Conservation (phyloP, 805 yeast species). For the Torulaspora gathmanii region DNA sequence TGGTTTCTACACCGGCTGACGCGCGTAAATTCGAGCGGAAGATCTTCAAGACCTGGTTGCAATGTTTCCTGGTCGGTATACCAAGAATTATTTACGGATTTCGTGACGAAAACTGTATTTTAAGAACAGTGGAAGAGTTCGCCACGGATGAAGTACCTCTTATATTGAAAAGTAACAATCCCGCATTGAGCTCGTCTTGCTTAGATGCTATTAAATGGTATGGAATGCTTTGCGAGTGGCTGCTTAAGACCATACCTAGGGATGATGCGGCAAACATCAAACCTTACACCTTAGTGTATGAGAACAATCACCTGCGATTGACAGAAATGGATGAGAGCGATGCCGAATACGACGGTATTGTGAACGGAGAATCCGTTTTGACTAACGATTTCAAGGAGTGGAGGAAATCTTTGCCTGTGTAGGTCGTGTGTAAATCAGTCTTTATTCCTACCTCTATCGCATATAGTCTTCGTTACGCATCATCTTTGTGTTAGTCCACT, state of each 20-base stretch:
- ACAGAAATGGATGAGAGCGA: constrained; percentile 42
- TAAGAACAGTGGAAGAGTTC: constrained; percentile 68
- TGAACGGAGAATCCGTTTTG: constrained; percentile 40
- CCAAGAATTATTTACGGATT: constrained; percentile 81
- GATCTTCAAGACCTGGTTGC: constrained; percentile 84
- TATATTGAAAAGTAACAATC: constrained; percentile 46
- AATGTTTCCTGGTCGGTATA: constrained; percentile 82
- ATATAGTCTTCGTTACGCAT: too few relatives aligned
- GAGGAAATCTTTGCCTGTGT: constrained; percentile 37
- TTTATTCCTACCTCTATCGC: background rate
- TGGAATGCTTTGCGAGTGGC: constrained; percentile 80
- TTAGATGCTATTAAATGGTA: constrained; percentile 79
- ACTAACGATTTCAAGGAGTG: constrained; percentile 49
- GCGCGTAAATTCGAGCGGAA: constrained; percentile 68
- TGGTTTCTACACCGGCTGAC: constrained; percentile 51
- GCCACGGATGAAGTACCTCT: constrained; percentile 76
- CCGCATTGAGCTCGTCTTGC: constrained; percentile 54
- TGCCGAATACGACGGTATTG: constrained; percentile 36
- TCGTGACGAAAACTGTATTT: constrained; percentile 64
- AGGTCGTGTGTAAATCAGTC: background rate
- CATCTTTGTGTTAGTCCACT: background rate
- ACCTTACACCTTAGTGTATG: constrained; percentile 49
- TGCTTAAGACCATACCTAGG: constrained; percentile 50
- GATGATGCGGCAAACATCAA: constrained; percentile 49
- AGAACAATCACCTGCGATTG: constrained; percentile 48